Percentiles rank a stretch among this genome's conserved stretches.
phyloP scores from a whole-genome alignment of 2,329 filamentous ascomycete species.

The Phyllosticta citriasiana region DNA sequence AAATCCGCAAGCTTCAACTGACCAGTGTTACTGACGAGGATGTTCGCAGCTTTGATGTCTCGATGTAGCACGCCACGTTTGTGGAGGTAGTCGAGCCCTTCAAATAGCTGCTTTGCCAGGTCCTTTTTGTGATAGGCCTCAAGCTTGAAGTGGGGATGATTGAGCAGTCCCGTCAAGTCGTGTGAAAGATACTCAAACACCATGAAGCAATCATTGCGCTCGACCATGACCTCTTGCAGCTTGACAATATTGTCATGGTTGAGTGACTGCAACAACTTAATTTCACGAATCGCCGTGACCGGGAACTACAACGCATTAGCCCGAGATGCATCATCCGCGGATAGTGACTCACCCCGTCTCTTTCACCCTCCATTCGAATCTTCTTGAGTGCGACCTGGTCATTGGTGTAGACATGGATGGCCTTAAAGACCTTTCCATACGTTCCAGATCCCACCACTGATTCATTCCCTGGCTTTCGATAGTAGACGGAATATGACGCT shows the following conservation, averaged over 20 bases:
- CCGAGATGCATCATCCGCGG: neutral
- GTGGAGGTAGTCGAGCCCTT: constrained; percentile 89
- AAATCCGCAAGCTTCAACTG: constrained; percentile 92
- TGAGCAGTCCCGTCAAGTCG: constrained; percentile 87
- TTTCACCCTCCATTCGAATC: constrained; percentile 87
- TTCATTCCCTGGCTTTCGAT: constrained; percentile 91
- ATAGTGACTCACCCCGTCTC: constrained; percentile 52
- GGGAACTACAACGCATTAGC: constrained; percentile 49
- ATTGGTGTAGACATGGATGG: constrained; percentile 83
- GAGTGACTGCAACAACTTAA: constrained; percentile 82
- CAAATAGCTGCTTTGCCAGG: constrained; percentile 83
- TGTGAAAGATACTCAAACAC: constrained; percentile 98
- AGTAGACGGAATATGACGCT: constrained; percentile 81
- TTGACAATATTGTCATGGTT: constrained; percentile 75
- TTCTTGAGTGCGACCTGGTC: constrained; percentile 77
- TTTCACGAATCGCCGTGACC: constrained; percentile 81
- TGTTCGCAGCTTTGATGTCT: constrained; percentile 97
- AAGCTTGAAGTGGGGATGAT: constrained; percentile 84
- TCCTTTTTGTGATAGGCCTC: constrained; percentile 84
- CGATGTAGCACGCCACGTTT: constrained; percentile 87
- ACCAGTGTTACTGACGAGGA: constrained; percentile 82
- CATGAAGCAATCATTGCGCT: constrained; percentile 98
- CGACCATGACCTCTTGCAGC: constrained; percentile 90
- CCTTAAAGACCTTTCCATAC: constrained; percentile 93
- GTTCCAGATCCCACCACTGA: constrained; percentile 93